A percentile compares a stretch with the other conserved stretches of the same genome.
phyloP scores from a whole-genome alignment of 768 basidiomycete species.

The Mycena indigotica region DNA sequence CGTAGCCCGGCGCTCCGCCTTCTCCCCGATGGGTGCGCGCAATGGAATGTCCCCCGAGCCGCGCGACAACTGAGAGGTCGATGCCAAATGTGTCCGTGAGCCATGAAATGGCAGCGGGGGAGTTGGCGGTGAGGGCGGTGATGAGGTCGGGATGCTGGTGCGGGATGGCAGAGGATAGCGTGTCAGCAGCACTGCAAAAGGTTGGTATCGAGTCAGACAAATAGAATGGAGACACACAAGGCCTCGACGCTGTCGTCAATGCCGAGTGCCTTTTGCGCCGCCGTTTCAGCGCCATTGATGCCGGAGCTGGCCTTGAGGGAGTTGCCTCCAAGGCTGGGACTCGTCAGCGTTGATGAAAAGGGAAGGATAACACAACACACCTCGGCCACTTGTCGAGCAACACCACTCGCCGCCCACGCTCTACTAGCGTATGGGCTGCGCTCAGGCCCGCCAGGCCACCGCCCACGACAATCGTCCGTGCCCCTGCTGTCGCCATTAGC shows the following conservation, averaged over 20 bases:
- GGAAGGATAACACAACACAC: conserved; percentile 12
- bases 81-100: conserved; percentile 24
- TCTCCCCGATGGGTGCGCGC: conserved; percentile 29
- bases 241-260: conserved; percentile 22
- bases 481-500: too few relatives aligned
- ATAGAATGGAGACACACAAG: conserved; percentile 19
- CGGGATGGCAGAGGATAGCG: conserved; percentile 21
- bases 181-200: conserved; percentile 22
- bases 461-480: conserved; percentile 59
- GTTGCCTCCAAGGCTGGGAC: conserved; percentile 25
- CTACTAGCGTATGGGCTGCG: conserved; percentile 78
- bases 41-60: conserved; percentile 25
- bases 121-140: conserved; percentile 28
- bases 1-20: conserved; percentile 30
- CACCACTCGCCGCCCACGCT: conserved; percentile 71
- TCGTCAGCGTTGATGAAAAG: background rate
- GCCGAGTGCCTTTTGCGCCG: conserved; percentile 21
- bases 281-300: conserved; percentile 30
- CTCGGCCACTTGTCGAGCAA: conserved; percentile 54
- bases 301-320: conserved; percentile 34
- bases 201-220: background rate
- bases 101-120: conserved; percentile 29
- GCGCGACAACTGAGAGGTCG: conserved; percentile 31
- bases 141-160: conserved; percentile 28
- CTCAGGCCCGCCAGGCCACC: conserved; percentile 71